Conservation (phyloP, 1,139 yeast genomes). For the Yamadazyma triangularis region DNA sequence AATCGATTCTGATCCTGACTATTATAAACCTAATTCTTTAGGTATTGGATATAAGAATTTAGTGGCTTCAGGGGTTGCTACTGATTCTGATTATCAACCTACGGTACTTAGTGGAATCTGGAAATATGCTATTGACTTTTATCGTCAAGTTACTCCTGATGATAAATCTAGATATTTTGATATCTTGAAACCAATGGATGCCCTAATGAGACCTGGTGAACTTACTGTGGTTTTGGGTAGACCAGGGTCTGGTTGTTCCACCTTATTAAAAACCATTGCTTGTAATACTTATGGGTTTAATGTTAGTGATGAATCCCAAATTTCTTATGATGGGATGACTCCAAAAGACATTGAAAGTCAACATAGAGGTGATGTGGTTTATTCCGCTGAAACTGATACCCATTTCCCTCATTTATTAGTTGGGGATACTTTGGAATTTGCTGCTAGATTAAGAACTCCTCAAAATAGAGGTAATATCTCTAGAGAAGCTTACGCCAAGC, state of each 20-base stretch:
- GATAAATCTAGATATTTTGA: conserved; percentile 22
- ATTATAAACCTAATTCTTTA: conserved; percentile 57
- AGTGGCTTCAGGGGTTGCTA: conserved; percentile 69
- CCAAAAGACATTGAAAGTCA: conserved; percentile 22
- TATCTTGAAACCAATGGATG: conserved; percentile 30
- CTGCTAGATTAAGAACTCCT: conserved; percentile 38
- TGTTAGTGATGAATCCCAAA: conserved; percentile 44
- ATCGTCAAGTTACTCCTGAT: conserved; percentile 29
- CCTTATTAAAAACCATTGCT: conserved; percentile 65
- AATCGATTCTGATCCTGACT: conserved; percentile 50
- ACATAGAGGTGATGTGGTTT: conserved; percentile 39
- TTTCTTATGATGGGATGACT: conserved; percentile 28
- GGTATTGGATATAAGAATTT: conserved; percentile 71
- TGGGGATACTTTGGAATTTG: conserved; percentile 45
- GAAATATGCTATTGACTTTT: conserved; percentile 14
- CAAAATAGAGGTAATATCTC: conserved; percentile 32
- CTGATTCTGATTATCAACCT: conserved; percentile 75
- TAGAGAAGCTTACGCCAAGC: conserved; percentile 36
- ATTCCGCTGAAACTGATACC: conserved; percentile 48
- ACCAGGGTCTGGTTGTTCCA: conserved; percentile 83
- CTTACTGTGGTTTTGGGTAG: conserved; percentile 72
- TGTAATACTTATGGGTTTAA: conserved; percentile 69
- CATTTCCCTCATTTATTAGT: conserved; percentile 52
- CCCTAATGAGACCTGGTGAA: conserved; percentile 52
- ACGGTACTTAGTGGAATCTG: conserved; percentile 53